Evolutionary conservation across 352 stramenopile species (phyloP).

Genomic region (Peronospora belbahrii): DNA sequence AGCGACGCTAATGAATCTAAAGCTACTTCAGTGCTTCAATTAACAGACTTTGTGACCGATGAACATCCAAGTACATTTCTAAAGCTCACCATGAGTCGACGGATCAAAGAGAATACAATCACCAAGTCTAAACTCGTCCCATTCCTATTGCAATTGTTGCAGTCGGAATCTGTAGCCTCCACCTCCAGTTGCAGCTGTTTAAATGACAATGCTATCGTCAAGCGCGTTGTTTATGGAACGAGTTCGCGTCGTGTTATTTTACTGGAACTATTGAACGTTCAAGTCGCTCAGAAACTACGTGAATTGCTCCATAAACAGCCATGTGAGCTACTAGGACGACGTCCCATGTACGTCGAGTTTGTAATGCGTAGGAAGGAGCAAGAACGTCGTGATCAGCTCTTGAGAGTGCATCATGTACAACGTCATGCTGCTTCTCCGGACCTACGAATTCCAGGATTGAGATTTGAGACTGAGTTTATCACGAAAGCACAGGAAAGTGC

Average conservation of each 20-base stretch:
- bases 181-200: background rate
- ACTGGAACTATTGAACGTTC: constrained; percentile 22
- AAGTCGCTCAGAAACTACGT: constrained; percentile 21
- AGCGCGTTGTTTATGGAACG: constrained; percentile 48
- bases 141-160: constrained; percentile 36
- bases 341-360: constrained; percentile 72
- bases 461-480: constrained; percentile 60
- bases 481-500: constrained; percentile 41
- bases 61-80: constrained; percentile 44
- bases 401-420: constrained; percentile 49
- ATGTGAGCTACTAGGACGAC: constrained; percentile 41
- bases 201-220: constrained; percentile 18
- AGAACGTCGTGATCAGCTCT: constrained; percentile 51
- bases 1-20: background rate
- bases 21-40: constrained; percentile 2
- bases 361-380: constrained; percentile 56
- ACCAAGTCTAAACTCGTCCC: constrained; percentile 37
- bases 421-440: constrained; percentile 34
- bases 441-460: constrained; percentile 48
- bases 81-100: constrained; percentile 67
- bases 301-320: constrained; percentile 50
- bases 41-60: constrained; percentile 49
- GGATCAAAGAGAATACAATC: constrained; percentile 47
- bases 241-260: constrained; percentile 48
- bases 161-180: background rate